These are phyloP conservation scores for Potentilla sterilis DNA, from an alignment of 306 rosid genomes.

Conservation along the genomic window DNA sequence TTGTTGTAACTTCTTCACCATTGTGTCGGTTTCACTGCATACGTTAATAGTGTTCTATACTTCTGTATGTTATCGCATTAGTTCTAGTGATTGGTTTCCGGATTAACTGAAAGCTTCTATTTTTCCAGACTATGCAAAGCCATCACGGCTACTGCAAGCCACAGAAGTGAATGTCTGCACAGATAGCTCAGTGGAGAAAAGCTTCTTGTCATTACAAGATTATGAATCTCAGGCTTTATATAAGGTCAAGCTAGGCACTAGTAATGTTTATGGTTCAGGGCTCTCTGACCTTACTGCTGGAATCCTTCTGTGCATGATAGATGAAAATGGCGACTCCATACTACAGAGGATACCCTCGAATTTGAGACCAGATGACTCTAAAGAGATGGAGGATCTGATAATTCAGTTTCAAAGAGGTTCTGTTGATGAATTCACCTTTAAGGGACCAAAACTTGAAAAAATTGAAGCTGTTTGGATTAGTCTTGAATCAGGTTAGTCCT, in stretches of 20 bases:
- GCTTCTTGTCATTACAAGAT: conserved; percentile 38
- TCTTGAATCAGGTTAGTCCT: conserved; percentile 76
- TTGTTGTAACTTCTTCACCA: background rate
- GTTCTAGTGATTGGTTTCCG: background rate
- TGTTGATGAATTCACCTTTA: conserved; percentile 63
- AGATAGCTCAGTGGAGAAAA: conserved; percentile 36
- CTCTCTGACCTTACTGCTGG: conserved; percentile 64
- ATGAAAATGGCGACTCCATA: conserved; percentile 64
- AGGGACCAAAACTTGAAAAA: conserved; percentile 64
- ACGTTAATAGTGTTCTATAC: background rate
- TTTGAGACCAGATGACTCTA: conserved; percentile 38
- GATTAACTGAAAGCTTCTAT: background rate
- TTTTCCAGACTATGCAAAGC: conserved; percentile 68
- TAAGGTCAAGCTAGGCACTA: conserved; percentile 63
- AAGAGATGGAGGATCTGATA: conserved; percentile 29
- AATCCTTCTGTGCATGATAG: conserved; percentile 74
- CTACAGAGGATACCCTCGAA: conserved; percentile 66
- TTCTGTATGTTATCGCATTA: background rate
- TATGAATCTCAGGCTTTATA: conserved; percentile 44
- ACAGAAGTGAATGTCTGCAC: conserved; percentile 53
- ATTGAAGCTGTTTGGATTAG: conserved; percentile 75
- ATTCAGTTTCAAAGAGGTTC: conserved; percentile 76
- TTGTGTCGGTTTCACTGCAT: background rate
- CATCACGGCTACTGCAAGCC: conserved; percentile 61
- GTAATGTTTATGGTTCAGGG: conserved; percentile 61